These are phyloP conservation scores for Ensete ventricosum DNA, from an alignment of 176 grass and related monocot genomes.

Conservation along the genomic window DNA sequence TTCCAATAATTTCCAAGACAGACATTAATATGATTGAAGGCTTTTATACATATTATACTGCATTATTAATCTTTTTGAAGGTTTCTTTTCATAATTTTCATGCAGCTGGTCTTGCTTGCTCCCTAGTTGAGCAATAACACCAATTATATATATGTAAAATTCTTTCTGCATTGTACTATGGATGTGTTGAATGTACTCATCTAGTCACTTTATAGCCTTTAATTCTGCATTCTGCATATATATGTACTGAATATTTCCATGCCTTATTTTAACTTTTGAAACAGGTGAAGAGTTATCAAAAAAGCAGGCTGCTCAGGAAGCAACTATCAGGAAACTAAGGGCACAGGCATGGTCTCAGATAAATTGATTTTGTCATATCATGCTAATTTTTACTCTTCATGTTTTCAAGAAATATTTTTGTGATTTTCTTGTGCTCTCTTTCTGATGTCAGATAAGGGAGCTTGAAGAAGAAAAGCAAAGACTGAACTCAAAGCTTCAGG, in stretches of 20 bases:
- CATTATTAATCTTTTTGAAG: neutral
- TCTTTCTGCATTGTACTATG: neutral
- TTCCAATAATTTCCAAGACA: too few relatives aligned
- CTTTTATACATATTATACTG: neutral
- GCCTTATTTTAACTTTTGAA: constrained; percentile 23
- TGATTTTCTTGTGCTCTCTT: constrained; percentile 16
- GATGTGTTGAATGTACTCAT: neutral
- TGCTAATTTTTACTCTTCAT: constrained; percentile 12
- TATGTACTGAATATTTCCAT: neutral
- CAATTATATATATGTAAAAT: neutral
- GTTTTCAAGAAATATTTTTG: constrained; percentile 12
- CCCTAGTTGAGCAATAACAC: neutral
- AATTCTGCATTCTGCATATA: constrained; percentile 6
- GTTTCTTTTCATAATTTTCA: neutral
- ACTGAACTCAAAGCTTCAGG: constrained; percentile 94
- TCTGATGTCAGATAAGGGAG: constrained; percentile 80
- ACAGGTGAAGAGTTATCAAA: constrained; percentile 96
- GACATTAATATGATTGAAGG: neutral
- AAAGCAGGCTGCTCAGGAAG: constrained; percentile 99
- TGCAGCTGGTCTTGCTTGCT: neutral
- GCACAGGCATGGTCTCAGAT: constrained; percentile 61
- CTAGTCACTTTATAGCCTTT: neutral
- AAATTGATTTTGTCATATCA: constrained; percentile 3
- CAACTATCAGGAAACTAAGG: constrained; percentile 92
- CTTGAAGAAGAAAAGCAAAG: constrained; percentile 96